phyloP scores from a whole-genome alignment of 129 eudicot genomes.

The Silybum marianum region DNA sequence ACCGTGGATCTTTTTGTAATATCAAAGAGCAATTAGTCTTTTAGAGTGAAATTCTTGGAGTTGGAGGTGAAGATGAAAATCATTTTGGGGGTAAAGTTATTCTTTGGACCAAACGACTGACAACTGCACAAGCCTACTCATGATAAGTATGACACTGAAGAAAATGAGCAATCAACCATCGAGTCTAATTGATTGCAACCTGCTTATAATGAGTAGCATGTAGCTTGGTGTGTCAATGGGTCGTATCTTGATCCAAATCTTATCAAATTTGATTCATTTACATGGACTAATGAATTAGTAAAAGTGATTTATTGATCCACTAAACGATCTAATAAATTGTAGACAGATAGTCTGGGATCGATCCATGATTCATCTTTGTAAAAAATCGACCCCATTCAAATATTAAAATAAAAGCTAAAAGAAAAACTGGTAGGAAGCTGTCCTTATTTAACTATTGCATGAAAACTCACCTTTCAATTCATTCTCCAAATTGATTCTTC shows the following conservation, averaged over 20 bases:
- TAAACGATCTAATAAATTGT: background rate
- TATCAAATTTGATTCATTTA: background rate
- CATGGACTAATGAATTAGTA: background rate
- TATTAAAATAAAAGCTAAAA: background rate
- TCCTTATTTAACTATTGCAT: background rate
- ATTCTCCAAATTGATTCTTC: background rate
- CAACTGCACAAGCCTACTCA: background rate
- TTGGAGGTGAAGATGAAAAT: background rate
- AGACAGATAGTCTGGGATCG: background rate
- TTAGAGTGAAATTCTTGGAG: background rate
- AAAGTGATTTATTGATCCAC: background rate
- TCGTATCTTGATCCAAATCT: background rate
- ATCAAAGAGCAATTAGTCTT: background rate
- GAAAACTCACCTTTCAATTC: background rate
- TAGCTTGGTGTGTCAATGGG: slow-evolving; percentile 1
- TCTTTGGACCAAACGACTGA: background rate
- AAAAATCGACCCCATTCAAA: background rate
- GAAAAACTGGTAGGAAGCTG: background rate
- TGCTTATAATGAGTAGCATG: background rate
- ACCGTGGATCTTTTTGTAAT: background rate
- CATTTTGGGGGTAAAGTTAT: background rate
- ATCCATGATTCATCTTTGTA: background rate
- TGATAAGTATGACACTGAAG: background rate
- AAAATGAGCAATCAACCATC: background rate
- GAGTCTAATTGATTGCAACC: background rate